A percentile compares a stretch with the other conserved stretches of the same genome.
phyloP scores from a whole-genome alignment of 2,329 filamentous ascomycete species.

The Phyllosticta paracitricarpa region DNA sequence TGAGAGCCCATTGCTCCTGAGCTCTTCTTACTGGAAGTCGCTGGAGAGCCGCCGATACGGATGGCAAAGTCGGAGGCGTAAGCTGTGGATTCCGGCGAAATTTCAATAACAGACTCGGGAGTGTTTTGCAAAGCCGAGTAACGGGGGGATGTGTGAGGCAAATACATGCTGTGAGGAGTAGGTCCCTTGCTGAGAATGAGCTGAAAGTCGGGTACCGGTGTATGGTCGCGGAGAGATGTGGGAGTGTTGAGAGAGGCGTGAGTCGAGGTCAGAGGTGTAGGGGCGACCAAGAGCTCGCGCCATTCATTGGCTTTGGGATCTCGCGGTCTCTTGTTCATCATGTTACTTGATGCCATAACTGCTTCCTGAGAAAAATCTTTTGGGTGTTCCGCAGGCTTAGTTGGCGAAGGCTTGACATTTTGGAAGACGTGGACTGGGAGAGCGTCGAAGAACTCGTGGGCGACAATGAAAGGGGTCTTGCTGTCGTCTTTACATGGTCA shows the following conservation, averaged over 20 bases:
- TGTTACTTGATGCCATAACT: background rate
- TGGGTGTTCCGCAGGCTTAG: conserved; percentile 1
- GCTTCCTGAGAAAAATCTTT: background rate
- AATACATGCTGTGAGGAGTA: conserved; percentile 74
- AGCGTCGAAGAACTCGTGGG: conserved; percentile 97
- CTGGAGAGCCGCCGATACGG: conserved; percentile 62
- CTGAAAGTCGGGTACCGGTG: conserved; percentile 65
- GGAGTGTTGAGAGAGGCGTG: conserved; percentile 45
- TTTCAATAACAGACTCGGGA: conserved; percentile 67
- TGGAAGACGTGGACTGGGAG: conserved; percentile 94
- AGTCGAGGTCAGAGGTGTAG: conserved; percentile 34
- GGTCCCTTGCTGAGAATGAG: conserved; percentile 64
- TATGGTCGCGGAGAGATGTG: conserved; percentile 11
- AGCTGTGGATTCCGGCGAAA: conserved; percentile 77
- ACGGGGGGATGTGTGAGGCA: conserved; percentile 71
- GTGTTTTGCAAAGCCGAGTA: conserved; percentile 64
- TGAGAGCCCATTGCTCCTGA: conserved; percentile 12
- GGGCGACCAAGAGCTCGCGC: conserved; percentile 36
- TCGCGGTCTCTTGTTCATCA: background rate
- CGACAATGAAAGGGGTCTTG: conserved; percentile 83
- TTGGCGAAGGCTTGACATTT: conserved; percentile 45
- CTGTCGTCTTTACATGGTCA: conserved; percentile 41
- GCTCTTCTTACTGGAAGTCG: conserved; percentile 16
- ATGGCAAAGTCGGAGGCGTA: conserved; percentile 73
- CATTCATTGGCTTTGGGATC: conserved; percentile 37